Percentiles rank a stretch among this genome's conserved stretches.
Evolutionary conservation across 352 stramenopile species (phyloP).

Genomic region (Phytophthora ramorum): DNA sequence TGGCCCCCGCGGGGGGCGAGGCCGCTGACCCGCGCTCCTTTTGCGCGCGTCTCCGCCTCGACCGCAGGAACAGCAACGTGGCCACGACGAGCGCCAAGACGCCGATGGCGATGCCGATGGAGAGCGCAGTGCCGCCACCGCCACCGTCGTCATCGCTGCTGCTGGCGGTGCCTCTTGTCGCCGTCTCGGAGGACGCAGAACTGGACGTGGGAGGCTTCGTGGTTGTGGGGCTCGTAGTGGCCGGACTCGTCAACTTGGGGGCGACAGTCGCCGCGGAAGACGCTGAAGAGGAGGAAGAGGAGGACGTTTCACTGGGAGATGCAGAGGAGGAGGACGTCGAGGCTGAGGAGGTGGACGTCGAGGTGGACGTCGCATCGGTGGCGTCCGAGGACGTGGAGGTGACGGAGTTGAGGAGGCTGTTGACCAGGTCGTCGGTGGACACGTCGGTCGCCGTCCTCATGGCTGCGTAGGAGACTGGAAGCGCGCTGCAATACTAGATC

Average conservation of each 20-base stretch:
- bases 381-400: slow-evolving; percentile 13
- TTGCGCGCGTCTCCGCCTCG: slow-evolving; percentile 14
- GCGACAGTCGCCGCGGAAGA: neutral
- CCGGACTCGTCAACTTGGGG: neutral
- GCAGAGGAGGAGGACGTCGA: slow-evolving; percentile 15
- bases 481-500: neutral
- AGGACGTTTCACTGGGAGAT: slow-evolving; percentile 1
- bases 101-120: slow-evolving; percentile 37
- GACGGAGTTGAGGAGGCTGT: slow-evolving; percentile 51
- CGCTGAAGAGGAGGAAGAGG: slow-evolving; percentile 1
- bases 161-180: slow-evolving; percentile 6
- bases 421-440: slow-evolving; percentile 50
- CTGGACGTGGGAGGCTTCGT: slow-evolving; percentile 2
- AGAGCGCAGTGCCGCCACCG: slow-evolving; percentile 14
- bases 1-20: slow-evolving; percentile 12
- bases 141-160: neutral
- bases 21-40: slow-evolving; percentile 14
- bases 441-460: slow-evolving; percentile 38
- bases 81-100: slow-evolving; percentile 39
- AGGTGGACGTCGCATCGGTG: neutral
- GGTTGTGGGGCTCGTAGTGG: neutral
- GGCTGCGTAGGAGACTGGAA: neutral
- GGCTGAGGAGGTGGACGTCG: slow-evolving; percentile 1
- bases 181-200: slow-evolving; percentile 15
- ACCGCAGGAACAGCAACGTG: slow-evolving; percentile 30